Base-by-base conservation (phyloP, 805 yeast genomes). In the Candida silvatica region DNA sequence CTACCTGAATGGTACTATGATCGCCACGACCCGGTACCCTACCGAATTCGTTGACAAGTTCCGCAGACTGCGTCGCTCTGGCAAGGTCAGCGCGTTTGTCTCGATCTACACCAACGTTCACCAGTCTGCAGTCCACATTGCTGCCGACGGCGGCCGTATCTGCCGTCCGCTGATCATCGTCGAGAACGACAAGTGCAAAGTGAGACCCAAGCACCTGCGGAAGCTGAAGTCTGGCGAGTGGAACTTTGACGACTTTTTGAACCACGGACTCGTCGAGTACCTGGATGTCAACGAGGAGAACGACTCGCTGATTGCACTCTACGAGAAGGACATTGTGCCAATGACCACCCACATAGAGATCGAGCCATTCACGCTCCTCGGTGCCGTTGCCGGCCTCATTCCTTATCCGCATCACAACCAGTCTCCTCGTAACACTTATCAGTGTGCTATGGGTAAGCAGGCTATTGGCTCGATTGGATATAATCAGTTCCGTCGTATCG, bases 401-500 rank as follows among this genome's bases (percentile, higher is more conserved):
- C 95, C 95, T 15, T 84, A 85, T 52, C 95, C 95, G 31, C 94
- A 84, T 54, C 95, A 84, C 56, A 84, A 84, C 61, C 95, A 84
- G 62, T 82, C 94, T 4, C 95, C 95, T 29, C 76, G 95, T 68
- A 84, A 84, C 60, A 84, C 94, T 4, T 84, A 84, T 61, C 95
- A 84, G 61, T 84, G 94, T 70, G 95, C 94, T 54, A 84, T 84
- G 95, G 95, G 95, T 77, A 86, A 86, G 62, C 98, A 92, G 65
- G 98, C 98, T n/a, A 90, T 92, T 59, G 98, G 98, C 47, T 97
- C 97, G 2, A 92, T 92, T 61, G 96, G 94, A 8, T 92, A 92
- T 58, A 92, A 92, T 59, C 98, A 92, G 62, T 84, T 92, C 64
- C 74, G 86, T 54, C 79, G 98, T 59, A 90, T 92, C 46, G 98